These are phyloP conservation scores for Penstemon barbatus DNA, from an alignment of 257 asterid genomes.

Conservation along the genomic window DNA sequence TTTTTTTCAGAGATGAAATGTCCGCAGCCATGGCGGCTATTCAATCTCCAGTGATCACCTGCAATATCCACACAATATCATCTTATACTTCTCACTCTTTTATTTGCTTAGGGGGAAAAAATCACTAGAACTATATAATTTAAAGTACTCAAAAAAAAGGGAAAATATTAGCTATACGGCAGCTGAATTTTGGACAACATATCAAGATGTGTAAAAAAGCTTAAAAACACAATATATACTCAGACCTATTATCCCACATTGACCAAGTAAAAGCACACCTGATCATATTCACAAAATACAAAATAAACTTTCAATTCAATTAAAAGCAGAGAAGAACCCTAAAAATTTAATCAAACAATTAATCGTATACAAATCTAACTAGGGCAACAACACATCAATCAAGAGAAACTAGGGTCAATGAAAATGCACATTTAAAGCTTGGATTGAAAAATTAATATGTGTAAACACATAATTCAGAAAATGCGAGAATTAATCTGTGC, in stretches of 20 bases:
- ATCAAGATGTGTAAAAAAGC: slow-evolving; percentile 10
- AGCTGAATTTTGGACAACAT: not conserved
- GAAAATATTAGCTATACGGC: not conserved
- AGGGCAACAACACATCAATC: slow-evolving; percentile 2
- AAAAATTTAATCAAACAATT: slow-evolving; percentile 22
- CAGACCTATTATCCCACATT: slow-evolving; percentile 16
- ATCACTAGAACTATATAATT: slow-evolving; percentile 1
- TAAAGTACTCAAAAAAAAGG: not conserved
- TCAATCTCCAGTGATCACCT: slow-evolving; percentile 40
- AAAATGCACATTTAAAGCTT: slow-evolving; percentile 9
- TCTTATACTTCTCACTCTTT: slow-evolving; percentile 26
- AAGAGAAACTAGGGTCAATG: slow-evolving; percentile 14
- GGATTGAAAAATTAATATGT: not conserved
- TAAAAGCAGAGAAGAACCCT: slow-evolving; percentile 23
- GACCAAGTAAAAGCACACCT: slow-evolving; percentile 1
- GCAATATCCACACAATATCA: slow-evolving; percentile 31
- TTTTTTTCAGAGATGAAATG: slow-evolving; percentile 41
- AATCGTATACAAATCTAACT: not conserved
- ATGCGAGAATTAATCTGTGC: not conserved
- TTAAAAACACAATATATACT: not conserved
- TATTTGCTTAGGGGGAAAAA: slow-evolving; percentile 17
- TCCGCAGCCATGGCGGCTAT: slow-evolving; percentile 54
- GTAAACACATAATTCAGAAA: not conserved
- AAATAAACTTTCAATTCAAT: not conserved
- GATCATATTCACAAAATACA: not conserved